A percentile compares a stretch with the other conserved stretches of the same genome.
Conservation (phyloP, 495 filamentous ascomycete species). For the Daldinia caldariorum region DNA sequence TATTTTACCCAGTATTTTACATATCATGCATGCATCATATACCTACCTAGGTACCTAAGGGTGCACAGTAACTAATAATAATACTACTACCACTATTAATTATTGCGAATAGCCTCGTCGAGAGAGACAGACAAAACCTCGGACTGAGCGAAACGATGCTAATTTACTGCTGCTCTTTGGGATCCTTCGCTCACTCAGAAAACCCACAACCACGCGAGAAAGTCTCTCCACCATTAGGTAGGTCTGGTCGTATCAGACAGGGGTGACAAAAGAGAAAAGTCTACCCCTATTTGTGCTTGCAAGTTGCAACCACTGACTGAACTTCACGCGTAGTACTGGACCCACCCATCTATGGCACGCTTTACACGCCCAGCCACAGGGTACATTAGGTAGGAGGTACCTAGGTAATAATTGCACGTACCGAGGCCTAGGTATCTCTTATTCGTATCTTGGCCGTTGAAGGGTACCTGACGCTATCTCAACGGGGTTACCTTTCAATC, state of each 20-base stretch:
- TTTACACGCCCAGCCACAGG: conserved; percentile 42
- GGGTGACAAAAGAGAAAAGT: conserved; percentile 21
- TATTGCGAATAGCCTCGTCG: neutral
- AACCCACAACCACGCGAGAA: conserved; percentile 41
- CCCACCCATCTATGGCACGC: conserved; percentile 34
- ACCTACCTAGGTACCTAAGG: too few species aligned
- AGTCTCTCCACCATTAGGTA: conserved; percentile 35
- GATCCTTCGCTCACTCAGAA: conserved; percentile 28
- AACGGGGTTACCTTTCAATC: conserved; percentile 20
- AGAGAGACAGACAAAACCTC: conserved; percentile 1
- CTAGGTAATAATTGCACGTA: conserved; percentile 43
- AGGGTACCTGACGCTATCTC: conserved; percentile 42
- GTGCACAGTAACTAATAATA: too few species aligned
- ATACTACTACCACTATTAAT: neutral
- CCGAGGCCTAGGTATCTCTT: conserved; percentile 24
- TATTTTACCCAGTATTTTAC: neutral
- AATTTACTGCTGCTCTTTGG: conserved; percentile 1
- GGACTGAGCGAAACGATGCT: conserved; percentile 11
- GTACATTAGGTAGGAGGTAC: too few species aligned
- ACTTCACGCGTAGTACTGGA: conserved; percentile 24
- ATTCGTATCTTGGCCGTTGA: conserved; percentile 32
- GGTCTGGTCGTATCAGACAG: conserved; percentile 32
- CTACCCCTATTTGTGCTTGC: conserved; percentile 37
- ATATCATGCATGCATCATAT: too few species aligned
- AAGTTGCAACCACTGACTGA: conserved; percentile 24